Evolutionary conservation across 2,329 filamentous ascomycete genomes (phyloP), one percentile per base, ranked within the genome.

Genomic region (Beauveria scarabaeidicola): DNA sequence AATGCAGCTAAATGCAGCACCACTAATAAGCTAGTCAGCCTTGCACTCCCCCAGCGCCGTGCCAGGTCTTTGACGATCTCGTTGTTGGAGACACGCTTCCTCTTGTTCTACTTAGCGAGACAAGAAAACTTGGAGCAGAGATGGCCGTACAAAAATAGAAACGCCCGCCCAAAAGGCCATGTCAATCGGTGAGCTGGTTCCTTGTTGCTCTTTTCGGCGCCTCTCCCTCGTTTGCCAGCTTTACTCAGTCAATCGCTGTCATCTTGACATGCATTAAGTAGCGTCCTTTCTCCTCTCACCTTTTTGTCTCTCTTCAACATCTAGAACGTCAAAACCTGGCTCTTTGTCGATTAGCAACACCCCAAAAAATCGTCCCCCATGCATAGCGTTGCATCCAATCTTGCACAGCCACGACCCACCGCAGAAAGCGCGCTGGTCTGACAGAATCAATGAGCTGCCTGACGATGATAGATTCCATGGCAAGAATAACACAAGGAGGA

Each of bases 361-460:
- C 10, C 15, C 15, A 44, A 38, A 43, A 27, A 19, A 19, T 23
- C 29, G 32, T 27, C 29, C 21, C 44, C 44, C 32, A 11, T 25
- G 29, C 19, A 40, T 56, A 47, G 53, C 32, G 53, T 41, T 32
- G 53, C 53, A 48, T 2, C 32, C 19, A 47, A 40, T 48, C 53
- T 13, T 56, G 53, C 53, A 48, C 53, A 47, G 53, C 53, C 53
- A 27, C 53, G 47, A 46, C 27, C 27, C 43, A 47, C 43, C 9
- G 23, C 21, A 53, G 43, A 21, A 32, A 11, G 15, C 23, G 7
- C 27, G 40, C 52, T 32, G 25, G 40, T 55, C 38, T 55, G 40
- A 46, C 52, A 9, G 3, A 13, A n/a, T 10, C 10, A 25, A 5
- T 27, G 23, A 21, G 38, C 32, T 54, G 17, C 17, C 17, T 32